phyloP scores from a whole-genome alignment of 148 eudicot genomes.

The Persicaria tinctoria region DNA sequence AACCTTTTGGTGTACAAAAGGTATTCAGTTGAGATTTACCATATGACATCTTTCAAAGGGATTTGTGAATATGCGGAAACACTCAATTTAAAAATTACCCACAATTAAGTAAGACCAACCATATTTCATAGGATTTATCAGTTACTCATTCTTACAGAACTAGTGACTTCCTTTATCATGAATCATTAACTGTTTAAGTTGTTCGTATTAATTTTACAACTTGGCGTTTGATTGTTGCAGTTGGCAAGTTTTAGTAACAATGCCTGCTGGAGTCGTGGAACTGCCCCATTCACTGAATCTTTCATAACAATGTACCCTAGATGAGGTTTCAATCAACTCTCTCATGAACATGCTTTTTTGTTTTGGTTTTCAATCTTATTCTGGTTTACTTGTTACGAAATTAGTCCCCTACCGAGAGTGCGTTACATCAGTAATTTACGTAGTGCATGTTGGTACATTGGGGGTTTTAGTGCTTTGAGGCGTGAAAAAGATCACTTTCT shows the following conservation, averaged over 20 bases:
- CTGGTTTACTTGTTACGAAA: neutral
- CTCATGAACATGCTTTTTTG: neutral
- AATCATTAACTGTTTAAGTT: neutral
- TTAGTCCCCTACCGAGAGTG: neutral
- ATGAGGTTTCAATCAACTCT: slow-evolving; percentile 35
- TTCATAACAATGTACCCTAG: slow-evolving; percentile 52
- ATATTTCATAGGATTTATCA: neutral
- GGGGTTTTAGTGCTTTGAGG: too few species aligned
- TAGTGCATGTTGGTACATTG: neutral
- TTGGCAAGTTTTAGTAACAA: slow-evolving; percentile 63
- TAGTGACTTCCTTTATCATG: neutral
- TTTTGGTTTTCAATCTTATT: neutral
- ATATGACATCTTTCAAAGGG: too few species aligned
- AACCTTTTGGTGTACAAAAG: too few species aligned
- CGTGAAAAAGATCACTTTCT: too few species aligned
- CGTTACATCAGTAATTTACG: neutral
- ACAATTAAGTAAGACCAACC: neutral
- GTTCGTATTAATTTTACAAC: neutral
- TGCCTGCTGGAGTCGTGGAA: slow-evolving; percentile 61
- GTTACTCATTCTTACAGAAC: neutral
- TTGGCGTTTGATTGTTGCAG: slow-evolving; percentile 27
- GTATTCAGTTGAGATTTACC: too few species aligned
- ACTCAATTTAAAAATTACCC: neutral
- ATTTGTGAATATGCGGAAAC: neutral
- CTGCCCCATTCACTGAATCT: slow-evolving; percentile 58